Evolutionary conservation across 1,284 basidiomycete genomes (phyloP), one percentile per base, ranked within the genome.

Genomic region (Moesziomyces antarcticus): DNA sequence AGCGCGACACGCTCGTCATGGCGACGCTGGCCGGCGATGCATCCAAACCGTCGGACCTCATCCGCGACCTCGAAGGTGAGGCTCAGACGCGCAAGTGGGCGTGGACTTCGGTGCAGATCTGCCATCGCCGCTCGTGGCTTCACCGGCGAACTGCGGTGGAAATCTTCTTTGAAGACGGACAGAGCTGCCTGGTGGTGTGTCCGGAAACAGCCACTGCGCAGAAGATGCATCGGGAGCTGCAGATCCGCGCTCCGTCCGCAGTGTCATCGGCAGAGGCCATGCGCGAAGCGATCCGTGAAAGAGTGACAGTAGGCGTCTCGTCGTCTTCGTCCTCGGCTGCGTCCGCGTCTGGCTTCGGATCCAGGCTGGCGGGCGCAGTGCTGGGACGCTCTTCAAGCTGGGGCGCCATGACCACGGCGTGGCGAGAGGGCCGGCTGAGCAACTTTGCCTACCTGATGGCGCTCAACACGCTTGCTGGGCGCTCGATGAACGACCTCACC

Each of bases 401-500:
- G 30, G 84, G 82, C 11, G 50, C 63, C 7, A 73, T 80, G 58
- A 84, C 82, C 14, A 58, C 65, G 5, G 74, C 77, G 9, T 85
- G 84, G 84, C 66, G 68, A 9, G 73, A 78, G 44, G 61, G 82
- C 5, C 60, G 72, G 14, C 58, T 85, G 30, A 80, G 79, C 58
- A 84, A 83, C 50, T 84, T 84, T 46, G 80, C 80, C 6, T 82
- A 85, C 64, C 63, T 85, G 22, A 85, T 82, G 81, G 56, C 65
- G 45, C 76, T 85, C 30, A 85, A 85, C 60, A 84, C 80, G 22
- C 54, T 77, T n/a, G 73, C 81, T 0, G 84, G 84, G 11, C 74
- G 84, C 1, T 79, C 82, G 35, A 80, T 82, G 75, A 82, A 82
- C 61, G 87, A 98, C 85, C 92, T 95, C 8, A 97, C 94, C 0